Evolutionary conservation across 257 asterid species (phyloP), one percentile per base, ranked within the genome.

Genomic region (Rhazya stricta): DNA sequence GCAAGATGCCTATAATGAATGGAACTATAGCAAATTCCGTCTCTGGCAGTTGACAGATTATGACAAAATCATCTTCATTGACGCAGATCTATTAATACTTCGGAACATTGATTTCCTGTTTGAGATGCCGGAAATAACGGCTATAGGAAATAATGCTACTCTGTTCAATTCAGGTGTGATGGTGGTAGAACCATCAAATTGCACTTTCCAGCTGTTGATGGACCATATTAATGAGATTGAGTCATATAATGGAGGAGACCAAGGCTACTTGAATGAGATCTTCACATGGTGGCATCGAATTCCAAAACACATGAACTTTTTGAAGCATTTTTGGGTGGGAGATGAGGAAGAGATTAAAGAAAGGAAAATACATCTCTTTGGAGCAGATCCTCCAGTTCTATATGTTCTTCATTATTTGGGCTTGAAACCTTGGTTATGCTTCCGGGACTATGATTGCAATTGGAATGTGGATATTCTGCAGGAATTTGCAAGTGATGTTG

Each of bases 261-360:
- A 93, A 76, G 98, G 98, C 5, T 93, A 93, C 73, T 56, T 93
- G 78, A 93, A 93, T 18, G 98, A 93, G 82, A 66, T 93, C 39
- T 93, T 91, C 86, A 89, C 98, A 9, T 91, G 98, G 97, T 93
- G 98, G 98, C 98, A 93, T 63, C 79, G 98, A 42, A 86, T 93
- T 72, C 98, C 98, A 1, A 93, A 90, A 62, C 96, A 85, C 76
- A 86, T 93, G 94, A 93, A 93, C 79, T 93, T 89, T 75, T 76
- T 93, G 87, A 93, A 93, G 73, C 93, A 93, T 72, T 93, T 89
- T 66, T 91, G 97, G 98, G 46, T 83, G 19, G 96, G 96, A 1
- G 98, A 93, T 18, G 96, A 89, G 74, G 89, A 82, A 27, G 91
- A 85, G 84, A 81, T 74, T 45, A 93, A 86, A 32, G 83, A 88